Evolutionary conservation across 2,329 filamentous ascomycete genomes (phyloP), one percentile per base, ranked within the genome.

Genomic region (Zasmidium citrigriseum): DNA sequence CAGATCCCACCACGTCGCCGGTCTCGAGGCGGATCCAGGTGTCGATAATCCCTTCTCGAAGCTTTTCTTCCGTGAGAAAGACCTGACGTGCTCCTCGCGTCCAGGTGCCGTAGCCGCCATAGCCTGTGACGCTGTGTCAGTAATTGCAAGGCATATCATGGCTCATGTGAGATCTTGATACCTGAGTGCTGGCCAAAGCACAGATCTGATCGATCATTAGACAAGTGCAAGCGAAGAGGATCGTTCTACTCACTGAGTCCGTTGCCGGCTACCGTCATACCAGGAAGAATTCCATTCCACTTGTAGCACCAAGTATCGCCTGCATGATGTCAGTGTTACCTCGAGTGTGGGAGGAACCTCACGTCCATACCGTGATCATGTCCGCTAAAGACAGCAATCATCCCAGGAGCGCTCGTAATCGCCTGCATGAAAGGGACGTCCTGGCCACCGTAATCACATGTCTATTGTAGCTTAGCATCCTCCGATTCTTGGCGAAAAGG

Each of bases 341-440:
- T 38, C 29, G 10, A n/a, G 10, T 38, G 10, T 38, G 29, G 10
- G 10, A 38, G 29, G 10, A 38, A 38, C n/a, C n/a, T 38, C 29
- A 10, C 29, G 29, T n/a, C 29, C 29, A 38, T 10, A 38, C 29
- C 45, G 25, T 57, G 88, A 63, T 89, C 86, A 61, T 91, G 88
- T 0, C 86, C 88, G 3, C 79, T 81, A 70, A 89, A 87, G 4
- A 88, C 66, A 0, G 76, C 84, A 46, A 85, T 79, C 14, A 89
- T 64, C 0, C 85, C 84, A 0, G 76, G 65, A 0, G 82, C 86
- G 0, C 78, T 72, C 0, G 81, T 73, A 2, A 90, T 67, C 0
- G 86, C 85, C 56, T 80, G 67, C 85, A 89, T 88, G 61, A 91
- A 90, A 0, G 80, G 77, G 0, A 77, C 70, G 56, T 89, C 86